Base-by-base conservation (phyloP, 2,329 filamentous ascomycete genomes). In the Dryadomyces quercivorus region DNA sequence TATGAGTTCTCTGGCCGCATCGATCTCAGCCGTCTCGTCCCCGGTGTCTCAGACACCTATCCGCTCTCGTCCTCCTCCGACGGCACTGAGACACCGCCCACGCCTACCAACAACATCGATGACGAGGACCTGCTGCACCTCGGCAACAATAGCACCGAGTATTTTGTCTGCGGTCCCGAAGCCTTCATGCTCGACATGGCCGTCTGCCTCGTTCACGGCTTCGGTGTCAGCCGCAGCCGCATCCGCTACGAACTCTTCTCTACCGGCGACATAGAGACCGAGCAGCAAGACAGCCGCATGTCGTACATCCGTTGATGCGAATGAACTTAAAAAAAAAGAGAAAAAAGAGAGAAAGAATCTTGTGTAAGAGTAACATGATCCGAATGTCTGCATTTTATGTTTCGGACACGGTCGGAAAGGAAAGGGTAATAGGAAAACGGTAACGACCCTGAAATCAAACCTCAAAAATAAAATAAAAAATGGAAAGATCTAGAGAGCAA, bases 141-240 rank as follows among this genome's bases (percentile, higher is more conserved):
- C 2, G 58, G 63, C 53, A 69, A 75, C 58, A 64, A 67, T 40
- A 67, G 69, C 13, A 69, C 76, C 4, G 75, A 78, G 64, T 80
- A 79, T 61, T 79, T 69, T 59, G 70, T 80, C 51, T 80, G 76
- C 57, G 77, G 77, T 0, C 75, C 76, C 0, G 75, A 78, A 64
- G 68, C 72, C 57, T 78, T 80, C 59, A 78, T 78, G 75, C 59
- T 70, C 2, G 74, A 78, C 61, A 74, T 76, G 65, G 67, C 69
- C 2, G 65, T 67, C 52, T 73, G 69, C 49, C 64, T 77, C 51
- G 59, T 58, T 20, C 64, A 67, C 54, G 59, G 65, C 12, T 66
- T 71, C 52, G 69, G 72, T 34, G 69, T 77, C 2, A 63, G 63
- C 18, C 57, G 64, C 3, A 55, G 59, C 16, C 67, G 72, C 45